phyloP scores from a whole-genome alignment of 2,329 filamentous ascomycete species.

The Calonectria ilicicola region DNA sequence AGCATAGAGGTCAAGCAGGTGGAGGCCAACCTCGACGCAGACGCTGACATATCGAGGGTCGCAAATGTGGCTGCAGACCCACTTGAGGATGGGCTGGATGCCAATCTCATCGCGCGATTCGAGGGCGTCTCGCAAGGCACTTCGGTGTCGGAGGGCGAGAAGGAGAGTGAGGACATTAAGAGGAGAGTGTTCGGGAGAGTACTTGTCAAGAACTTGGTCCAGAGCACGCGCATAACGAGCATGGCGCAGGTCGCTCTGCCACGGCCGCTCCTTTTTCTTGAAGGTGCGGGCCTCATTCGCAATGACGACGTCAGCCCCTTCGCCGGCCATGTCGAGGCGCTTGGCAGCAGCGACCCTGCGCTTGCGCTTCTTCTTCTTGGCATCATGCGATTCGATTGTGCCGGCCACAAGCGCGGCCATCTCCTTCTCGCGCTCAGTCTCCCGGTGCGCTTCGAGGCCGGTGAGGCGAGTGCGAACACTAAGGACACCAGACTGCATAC shows the following conservation, averaged over 20 bases:
- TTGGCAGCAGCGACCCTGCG: slow-evolving; percentile 58
- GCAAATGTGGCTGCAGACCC: slow-evolving; percentile 83
- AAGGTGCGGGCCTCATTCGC: slow-evolving; percentile 71
- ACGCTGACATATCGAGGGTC: slow-evolving; percentile 85
- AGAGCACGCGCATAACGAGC: slow-evolving; percentile 83
- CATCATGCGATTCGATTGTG: slow-evolving; percentile 82
- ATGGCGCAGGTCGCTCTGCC: slow-evolving; percentile 86
- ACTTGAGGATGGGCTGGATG: slow-evolving; percentile 85
- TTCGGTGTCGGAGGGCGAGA: slow-evolving; percentile 87
- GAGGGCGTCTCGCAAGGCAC: slow-evolving; percentile 84
- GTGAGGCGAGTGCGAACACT: slow-evolving; percentile 91
- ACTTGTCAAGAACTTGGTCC: slow-evolving; percentile 77
- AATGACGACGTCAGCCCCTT: slow-evolving; percentile 89
- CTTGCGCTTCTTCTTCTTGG: slow-evolving; percentile 77
- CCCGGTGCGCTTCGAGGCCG: slow-evolving; percentile 81
- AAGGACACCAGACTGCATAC: slow-evolving; percentile 93
- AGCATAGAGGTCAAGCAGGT: slow-evolving; percentile 89
- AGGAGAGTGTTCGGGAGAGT: slow-evolving; percentile 65
- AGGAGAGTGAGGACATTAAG: slow-evolving; percentile 80
- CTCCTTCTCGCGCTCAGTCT: slow-evolving; percentile 82
- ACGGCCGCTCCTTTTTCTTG: slow-evolving; percentile 73
- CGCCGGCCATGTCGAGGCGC: slow-evolving; percentile 83
- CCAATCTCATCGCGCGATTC: slow-evolving; percentile 83
- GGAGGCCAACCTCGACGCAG: slow-evolving; percentile 84
- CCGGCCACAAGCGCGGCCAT: slow-evolving; percentile 87